These are phyloP conservation scores for Tulasnella sp. DNA, from an alignment of 768 basidiomycete genomes.

Conservation along the genomic window DNA sequence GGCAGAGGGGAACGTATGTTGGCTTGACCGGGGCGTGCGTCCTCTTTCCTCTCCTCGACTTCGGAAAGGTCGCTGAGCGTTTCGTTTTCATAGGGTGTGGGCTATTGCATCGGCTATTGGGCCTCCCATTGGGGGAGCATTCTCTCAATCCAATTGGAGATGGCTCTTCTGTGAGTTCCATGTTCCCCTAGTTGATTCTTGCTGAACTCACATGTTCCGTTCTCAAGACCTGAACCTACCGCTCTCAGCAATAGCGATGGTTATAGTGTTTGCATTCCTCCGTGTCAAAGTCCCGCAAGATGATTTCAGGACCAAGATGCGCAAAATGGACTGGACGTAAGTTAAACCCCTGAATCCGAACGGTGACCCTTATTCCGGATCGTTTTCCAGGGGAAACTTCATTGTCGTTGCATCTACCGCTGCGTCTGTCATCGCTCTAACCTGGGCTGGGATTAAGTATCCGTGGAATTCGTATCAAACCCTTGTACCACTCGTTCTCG, in stretches of 20 bases:
- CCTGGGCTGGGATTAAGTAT: conserved; percentile 33
- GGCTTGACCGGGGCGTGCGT: conserved; percentile 29
- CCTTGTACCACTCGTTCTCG: conserved; percentile 33
- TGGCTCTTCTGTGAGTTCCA: conserved; percentile 33
- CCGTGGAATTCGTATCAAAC: conserved; percentile 32
- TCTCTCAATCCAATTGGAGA: conserved; percentile 29
- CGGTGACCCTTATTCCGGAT: conserved; percentile 22
- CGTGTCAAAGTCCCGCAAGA: conserved; percentile 28
- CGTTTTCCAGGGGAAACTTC: conserved; percentile 25
- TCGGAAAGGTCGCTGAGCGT: conserved; percentile 16
- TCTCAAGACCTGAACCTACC: conserved; percentile 32
- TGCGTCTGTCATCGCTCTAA: conserved; percentile 29
- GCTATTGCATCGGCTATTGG: conserved; percentile 27
- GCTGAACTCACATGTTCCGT: background rate
- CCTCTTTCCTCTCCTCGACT: conserved; percentile 3
- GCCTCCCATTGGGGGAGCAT: conserved; percentile 28
- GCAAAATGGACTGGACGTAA: conserved; percentile 30
- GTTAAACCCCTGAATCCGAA: background rate
- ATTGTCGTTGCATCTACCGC: conserved; percentile 26
- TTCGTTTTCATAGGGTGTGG: conserved; percentile 23
- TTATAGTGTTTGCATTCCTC: conserved; percentile 26
- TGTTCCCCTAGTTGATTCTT: background rate
- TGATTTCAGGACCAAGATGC: conserved; percentile 25
- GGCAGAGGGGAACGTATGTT: conserved; percentile 35
- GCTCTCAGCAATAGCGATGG: conserved; percentile 25